Base-by-base conservation (phyloP, 2,329 filamentous ascomycete species). In the Hymenotorrendiella dingleyae region DNA sequence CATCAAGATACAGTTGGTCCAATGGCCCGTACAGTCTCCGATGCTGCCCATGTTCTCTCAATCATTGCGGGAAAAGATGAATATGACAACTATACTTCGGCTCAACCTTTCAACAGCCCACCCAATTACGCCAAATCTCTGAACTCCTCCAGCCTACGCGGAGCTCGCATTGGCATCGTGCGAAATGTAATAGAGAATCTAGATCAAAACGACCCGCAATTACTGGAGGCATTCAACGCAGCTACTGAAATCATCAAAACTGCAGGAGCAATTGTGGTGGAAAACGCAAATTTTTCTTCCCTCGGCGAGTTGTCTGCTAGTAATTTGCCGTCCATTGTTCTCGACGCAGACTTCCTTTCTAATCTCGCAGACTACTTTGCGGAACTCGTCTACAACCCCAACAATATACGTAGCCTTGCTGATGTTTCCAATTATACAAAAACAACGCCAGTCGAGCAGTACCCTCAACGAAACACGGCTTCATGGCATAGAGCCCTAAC, bases 1-100 rank as follows among this genome's bases (percentile, higher is more conserved):
- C 73, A 78, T 52, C 78, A 83, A 54, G 84, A 88, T 53, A 81
- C 75, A 0, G 68, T 86, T 0, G 83, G 84, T 28, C 39, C 49
- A 4, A 78, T 88, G 62, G 76, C 76, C 0, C 71, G 76, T 17
- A 84, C 74, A 0, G 76, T 88, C 2, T 71, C 71, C 11, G 84
- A 88, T 54, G 81, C 82, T 0, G 76, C 76, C 0, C 73, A 78
- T 48, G 66, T 76, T 3, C 69, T 87, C 1, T 69, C 79, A 42
- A 74, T 73, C 4, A 85, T 88, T 36, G 73, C 76, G 3, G 82
- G 82, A 0, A 54, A 66, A 2, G 80, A 84, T 50, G n/a, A 55
- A 0, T 63, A 68, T 2, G 82, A 87, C 58, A 80, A 83, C 53
- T 80, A 82, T 56, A 86, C 82, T 0, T 59, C 66, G 0, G 72